phyloP scores from a whole-genome alignment of 306 rosid species.

The Ormosia emarginata region DNA sequence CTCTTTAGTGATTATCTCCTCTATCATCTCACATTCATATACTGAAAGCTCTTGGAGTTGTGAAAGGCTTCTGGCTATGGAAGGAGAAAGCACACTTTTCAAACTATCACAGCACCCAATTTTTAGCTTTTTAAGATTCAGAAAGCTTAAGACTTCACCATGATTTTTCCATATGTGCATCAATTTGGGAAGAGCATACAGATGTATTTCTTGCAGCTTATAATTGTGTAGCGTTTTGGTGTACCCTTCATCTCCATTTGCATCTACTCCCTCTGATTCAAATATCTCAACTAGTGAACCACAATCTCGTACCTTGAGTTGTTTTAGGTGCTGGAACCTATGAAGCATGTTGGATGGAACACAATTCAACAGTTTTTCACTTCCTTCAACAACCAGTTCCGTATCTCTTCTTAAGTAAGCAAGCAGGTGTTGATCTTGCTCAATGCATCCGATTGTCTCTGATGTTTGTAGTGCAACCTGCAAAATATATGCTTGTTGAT shows the following conservation, averaged over 20 bases:
- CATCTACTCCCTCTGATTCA: slow-evolving; percentile 7
- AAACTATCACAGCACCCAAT: neutral
- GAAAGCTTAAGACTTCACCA: neutral
- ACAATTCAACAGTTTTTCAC: slow-evolving; percentile 15
- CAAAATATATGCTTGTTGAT: neutral
- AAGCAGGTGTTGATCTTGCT: neutral
- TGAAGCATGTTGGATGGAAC: slow-evolving; percentile 10
- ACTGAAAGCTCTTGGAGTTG: slow-evolving; percentile 16
- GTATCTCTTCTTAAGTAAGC: neutral
- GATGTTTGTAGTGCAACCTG: slow-evolving; percentile 7
- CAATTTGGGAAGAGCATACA: slow-evolving; percentile 21
- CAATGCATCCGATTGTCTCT: slow-evolving; percentile 10
- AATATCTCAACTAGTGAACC: slow-evolving; percentile 23
- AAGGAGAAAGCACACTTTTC: slow-evolving; percentile 7
- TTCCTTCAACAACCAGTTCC: slow-evolving; percentile 9
- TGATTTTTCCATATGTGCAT: slow-evolving; percentile 20
- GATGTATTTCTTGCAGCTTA: slow-evolving; percentile 19
- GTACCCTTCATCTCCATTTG: neutral
- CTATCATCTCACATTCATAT: slow-evolving; percentile 12
- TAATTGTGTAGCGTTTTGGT: neutral
- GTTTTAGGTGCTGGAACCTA: slow-evolving; percentile 20
- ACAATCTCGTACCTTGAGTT: slow-evolving; percentile 17
- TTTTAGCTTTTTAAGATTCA: neutral
- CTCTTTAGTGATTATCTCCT: neutral
- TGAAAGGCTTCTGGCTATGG: slow-evolving; percentile 3